phyloP scores from a whole-genome alignment of 2,329 filamentous ascomycete genomes.

The Talaromyces sp. region DNA sequence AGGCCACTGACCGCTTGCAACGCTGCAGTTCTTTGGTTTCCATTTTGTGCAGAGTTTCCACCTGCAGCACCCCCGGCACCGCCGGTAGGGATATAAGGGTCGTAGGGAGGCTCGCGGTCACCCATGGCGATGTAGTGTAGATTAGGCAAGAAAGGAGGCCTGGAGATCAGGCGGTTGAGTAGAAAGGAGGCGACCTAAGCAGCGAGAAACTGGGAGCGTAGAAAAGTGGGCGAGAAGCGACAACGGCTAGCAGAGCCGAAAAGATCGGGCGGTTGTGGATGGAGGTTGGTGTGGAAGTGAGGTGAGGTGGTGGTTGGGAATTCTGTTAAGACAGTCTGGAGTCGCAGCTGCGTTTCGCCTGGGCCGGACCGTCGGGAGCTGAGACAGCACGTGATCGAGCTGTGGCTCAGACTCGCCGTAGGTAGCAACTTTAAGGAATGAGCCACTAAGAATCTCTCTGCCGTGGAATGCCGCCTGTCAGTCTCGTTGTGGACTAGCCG shows the following conservation, averaged over 20 bases:
- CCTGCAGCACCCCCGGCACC: conserved; percentile 49
- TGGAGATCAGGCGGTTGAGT: neutral
- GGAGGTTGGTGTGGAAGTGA: neutral
- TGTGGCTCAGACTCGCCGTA: neutral
- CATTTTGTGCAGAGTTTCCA: conserved; percentile 46
- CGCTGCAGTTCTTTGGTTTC: conserved; percentile 63
- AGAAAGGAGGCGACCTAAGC: neutral
- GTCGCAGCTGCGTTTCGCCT: neutral
- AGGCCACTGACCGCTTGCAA: conserved; percentile 73
- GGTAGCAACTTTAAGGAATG: neutral
- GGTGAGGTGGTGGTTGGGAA: neutral
- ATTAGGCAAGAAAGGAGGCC: neutral
- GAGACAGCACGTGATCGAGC: neutral
- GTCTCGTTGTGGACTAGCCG: no score
- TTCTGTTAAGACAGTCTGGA: neutral
- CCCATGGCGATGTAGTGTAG: conserved; percentile 42
- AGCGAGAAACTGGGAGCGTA: neutral
- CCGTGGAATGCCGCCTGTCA: neutral
- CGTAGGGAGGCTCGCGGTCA: conserved; percentile 64
- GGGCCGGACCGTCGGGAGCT: neutral
- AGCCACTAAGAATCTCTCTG: neutral
- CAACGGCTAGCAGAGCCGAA: neutral
- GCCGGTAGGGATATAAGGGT: conserved; percentile 74
- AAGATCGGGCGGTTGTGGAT: neutral
- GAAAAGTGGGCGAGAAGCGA: neutral